These are phyloP conservation scores for Nigrograna mackinnonii DNA, from an alignment of 2,329 filamentous ascomycete species.

Conservation along the genomic window DNA sequence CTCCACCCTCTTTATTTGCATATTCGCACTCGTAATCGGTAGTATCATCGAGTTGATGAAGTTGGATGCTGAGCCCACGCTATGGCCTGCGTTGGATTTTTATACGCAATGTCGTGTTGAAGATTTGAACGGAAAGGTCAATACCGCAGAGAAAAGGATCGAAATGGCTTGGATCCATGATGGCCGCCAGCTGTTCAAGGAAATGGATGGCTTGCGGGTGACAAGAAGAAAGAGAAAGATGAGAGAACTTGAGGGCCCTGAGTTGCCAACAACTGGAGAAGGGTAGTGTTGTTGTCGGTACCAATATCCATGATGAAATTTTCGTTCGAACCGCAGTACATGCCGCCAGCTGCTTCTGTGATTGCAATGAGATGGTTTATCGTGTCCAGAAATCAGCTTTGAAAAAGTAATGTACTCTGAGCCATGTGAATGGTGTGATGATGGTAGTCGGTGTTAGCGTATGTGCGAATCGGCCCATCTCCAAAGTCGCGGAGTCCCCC, in stretches of 20 bases:
- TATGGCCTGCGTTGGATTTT: slow-evolving; percentile 14
- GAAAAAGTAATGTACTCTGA: too few species aligned
- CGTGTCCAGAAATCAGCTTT: too few species aligned
- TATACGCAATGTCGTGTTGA: slow-evolving; percentile 17
- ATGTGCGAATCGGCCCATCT: too few species aligned
- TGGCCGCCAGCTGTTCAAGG: slow-evolving; percentile 13
- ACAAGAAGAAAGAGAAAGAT: slow-evolving; percentile 13
- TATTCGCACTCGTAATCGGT: slow-evolving; percentile 9
- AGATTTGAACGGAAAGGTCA: slow-evolving; percentile 7
- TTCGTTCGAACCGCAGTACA: too few species aligned
- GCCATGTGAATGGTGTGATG: too few species aligned
- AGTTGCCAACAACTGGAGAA: background rate
- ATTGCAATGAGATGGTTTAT: too few species aligned
- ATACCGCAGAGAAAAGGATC: slow-evolving; percentile 10
- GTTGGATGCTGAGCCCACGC: slow-evolving; percentile 14
- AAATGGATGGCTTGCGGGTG: slow-evolving; percentile 11
- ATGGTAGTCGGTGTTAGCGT: too few species aligned
- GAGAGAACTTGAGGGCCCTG: background rate
- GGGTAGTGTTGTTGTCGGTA: too few species aligned
- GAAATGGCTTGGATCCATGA: slow-evolving; percentile 16
- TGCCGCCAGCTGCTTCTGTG: too few species aligned
- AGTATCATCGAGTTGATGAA: slow-evolving; percentile 10
- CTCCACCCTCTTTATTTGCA: slow-evolving; percentile 9
- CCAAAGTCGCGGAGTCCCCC: too few species aligned
- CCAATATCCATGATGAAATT: too few species aligned